Base-by-base conservation (phyloP, 2,329 filamentous ascomycete species). In the Verruconis gallopava region DNA sequence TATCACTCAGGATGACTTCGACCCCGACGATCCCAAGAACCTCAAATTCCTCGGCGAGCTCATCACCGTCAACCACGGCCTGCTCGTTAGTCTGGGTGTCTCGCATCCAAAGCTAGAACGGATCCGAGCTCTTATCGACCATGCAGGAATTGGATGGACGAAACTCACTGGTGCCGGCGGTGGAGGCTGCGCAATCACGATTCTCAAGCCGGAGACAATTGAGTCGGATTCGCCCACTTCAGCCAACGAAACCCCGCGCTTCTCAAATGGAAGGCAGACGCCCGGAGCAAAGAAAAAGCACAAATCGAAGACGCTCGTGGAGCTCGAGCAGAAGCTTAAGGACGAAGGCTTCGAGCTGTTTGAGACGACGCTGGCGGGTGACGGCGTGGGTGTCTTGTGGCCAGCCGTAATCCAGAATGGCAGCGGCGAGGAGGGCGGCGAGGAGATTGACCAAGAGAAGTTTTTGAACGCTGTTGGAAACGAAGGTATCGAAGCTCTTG, bases 131-230 rank as follows among this genome's bases (percentile, higher is more conserved):
- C 68, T 98, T 34, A 63, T 47, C 38, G 89, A 98, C 50, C 78
- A 91, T 51, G 75, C 85, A 44, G 82, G 81, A 32, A 82, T 95
- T 43, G 91, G 91, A 21, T 98, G 88, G 88, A 95, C 91, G 11
- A 98, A 98, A 60, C 72, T 98, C 44, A 98, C 91, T 0, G 91
- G 91, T 22, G 91, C 91, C 1, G 91, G 91, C 17, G 93, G 91
- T 11, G 93, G 91, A 44, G 91, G 91, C 2, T 96, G 93, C 61
- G 89, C 88, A 3, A 96, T 98, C 51, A 93, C 89, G 0, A 67
- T 98, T 3, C 68, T 98, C 38, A 81, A 80, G 49, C 82, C 84
- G 0, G 75, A 74, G 12, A 21, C 15, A 6, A 15, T 14, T 9
- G 38, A 38, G n/a, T 12, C 30, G 6, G 25, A 30, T 30, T 38